These are phyloP conservation scores for Fusarium ramigenum DNA, from an alignment of 2,329 filamentous ascomycete species.

Conservation along the genomic window DNA sequence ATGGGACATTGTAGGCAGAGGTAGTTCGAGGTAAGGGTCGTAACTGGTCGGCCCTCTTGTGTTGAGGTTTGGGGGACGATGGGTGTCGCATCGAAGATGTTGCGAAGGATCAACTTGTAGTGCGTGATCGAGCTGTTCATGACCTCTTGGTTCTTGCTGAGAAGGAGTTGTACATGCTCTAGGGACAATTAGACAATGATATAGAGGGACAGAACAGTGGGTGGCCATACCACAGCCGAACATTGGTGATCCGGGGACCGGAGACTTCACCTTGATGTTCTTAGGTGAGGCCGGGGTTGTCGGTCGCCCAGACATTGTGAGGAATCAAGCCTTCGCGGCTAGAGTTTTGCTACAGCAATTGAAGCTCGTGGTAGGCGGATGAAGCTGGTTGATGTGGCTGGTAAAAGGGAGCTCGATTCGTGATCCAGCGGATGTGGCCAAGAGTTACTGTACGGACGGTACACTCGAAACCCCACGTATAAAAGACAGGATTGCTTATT, in stretches of 20 bases:
- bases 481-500: neutral
- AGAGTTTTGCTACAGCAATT: neutral
- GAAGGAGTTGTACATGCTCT: slow-evolving; percentile 79
- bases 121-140: slow-evolving; percentile 75
- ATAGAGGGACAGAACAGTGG: neutral
- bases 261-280: slow-evolving; percentile 68
- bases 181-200: slow-evolving; percentile 42
- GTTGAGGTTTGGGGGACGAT: slow-evolving; percentile 73
- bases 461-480: neutral
- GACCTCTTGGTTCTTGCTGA: slow-evolving; percentile 68
- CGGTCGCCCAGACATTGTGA: slow-evolving; percentile 57
- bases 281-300: slow-evolving; percentile 64
- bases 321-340: neutral
- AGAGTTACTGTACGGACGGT: neutral
- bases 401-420: slow-evolving; percentile 2
- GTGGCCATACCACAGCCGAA: slow-evolving; percentile 69
- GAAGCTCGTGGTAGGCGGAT: neutral
- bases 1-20: slow-evolving; percentile 78
- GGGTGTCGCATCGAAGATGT: slow-evolving; percentile 74
- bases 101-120: slow-evolving; percentile 76
- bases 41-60: slow-evolving; percentile 64
- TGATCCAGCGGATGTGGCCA: neutral
- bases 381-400: neutral
- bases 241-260: slow-evolving; percentile 66
- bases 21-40: slow-evolving; percentile 73